Conservation (phyloP, 495 filamentous ascomycete genomes). For the Collariella sp. region DNA sequence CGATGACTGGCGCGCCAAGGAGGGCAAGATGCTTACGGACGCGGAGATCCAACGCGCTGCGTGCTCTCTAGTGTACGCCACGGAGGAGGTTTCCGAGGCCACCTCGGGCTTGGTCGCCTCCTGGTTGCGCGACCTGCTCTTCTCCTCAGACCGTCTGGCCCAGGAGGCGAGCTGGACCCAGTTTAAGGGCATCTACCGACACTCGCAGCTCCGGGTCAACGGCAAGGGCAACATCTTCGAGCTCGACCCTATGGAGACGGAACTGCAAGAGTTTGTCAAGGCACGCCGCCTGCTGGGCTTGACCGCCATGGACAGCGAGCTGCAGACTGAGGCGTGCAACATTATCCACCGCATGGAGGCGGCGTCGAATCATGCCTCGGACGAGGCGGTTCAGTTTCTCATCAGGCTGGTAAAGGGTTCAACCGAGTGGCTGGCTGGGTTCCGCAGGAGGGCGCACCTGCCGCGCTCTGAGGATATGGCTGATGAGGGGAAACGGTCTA, state of each 20-base stretch:
- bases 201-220: conserved; percentile 36
- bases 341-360: conserved; percentile 44
- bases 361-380: conserved; percentile 35
- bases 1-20: conserved; percentile 22
- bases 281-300: conserved; percentile 42
- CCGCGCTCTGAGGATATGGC: conserved; percentile 42
- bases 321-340: conserved; percentile 43
- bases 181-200: conserved; percentile 13
- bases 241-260: conserved; percentile 38
- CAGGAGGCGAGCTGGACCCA: conserved; percentile 20
- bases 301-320: conserved; percentile 45
- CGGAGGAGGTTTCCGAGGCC: conserved; percentile 27
- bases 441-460: conserved; percentile 41
- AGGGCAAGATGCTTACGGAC: conserved; percentile 29
- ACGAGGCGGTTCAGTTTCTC: conserved; percentile 40
- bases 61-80: conserved; percentile 34
- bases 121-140: conserved; percentile 48
- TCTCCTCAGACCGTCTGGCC: conserved; percentile 31
- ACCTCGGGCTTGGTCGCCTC: conserved; percentile 27
- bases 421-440: conserved; percentile 38
- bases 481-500: conserved; percentile 38
- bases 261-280: conserved; percentile 42
- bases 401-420: conserved; percentile 37
- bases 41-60: conserved; percentile 38
- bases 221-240: conserved; percentile 43